Base-by-base conservation (phyloP, 352 stramenopile species). In the Phytophthora cactorum region DNA sequence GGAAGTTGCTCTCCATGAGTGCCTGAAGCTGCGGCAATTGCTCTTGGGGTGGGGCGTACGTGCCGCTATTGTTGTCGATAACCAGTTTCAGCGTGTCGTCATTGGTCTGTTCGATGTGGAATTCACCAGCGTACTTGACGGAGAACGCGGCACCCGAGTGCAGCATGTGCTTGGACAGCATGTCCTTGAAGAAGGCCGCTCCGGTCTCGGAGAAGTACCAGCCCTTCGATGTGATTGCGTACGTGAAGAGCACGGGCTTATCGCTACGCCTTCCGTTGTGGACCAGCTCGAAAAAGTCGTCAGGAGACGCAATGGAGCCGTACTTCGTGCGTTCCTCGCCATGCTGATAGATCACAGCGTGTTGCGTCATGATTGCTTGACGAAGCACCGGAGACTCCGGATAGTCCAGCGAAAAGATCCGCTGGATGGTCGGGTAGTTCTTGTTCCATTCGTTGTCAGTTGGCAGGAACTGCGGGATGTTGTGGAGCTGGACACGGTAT, bases 201-300 rank as follows among this genome's bases (percentile, higher is more conserved):
- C 74, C 74, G 5, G 74, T 81, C 34, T 81, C 74, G 15, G 74
- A 81, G 17, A 81, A 81, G 38, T 81, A 81, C 74, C 74, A 81
- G 32, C 74, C 74, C 27, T 65, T 77, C 28, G 71, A 74, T 14
- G 62, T 78, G 46, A 81, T 81, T 5, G 69, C 70, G 28, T 81
- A 81, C 1, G 74, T 81, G 58, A 78, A 81, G 1, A 81, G 63
- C 28, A 81, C 74, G 47, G 63, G 63, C 14, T 78, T 81, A 28
- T 74, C 60, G 4, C 71, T 41, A n/a, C 70, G 65, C 28, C 45
- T 34, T 11, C 70, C 70, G 8, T 77, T 38, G 60, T 74, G 70
- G 17, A 77, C 49, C 9, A 77, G 52, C 38, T 73, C 52, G 51
- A 78, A 78, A 12, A 78, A 74, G 17, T 78, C 67, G 0, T 10